Conservation (phyloP, 257 asterid genomes). For the Linaria vulgaris region DNA sequence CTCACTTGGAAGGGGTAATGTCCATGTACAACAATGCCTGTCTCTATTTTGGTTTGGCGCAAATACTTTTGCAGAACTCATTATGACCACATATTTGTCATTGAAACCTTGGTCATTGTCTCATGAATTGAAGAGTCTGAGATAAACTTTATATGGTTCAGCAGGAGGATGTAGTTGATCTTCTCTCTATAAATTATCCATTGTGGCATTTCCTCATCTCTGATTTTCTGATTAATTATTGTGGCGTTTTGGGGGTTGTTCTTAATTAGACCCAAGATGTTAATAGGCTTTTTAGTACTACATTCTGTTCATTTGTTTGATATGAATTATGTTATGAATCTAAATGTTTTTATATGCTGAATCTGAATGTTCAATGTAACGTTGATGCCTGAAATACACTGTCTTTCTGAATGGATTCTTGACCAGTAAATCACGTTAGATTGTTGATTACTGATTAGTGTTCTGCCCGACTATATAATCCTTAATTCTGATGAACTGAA, state of each 20-base stretch:
- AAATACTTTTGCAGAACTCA: neutral
- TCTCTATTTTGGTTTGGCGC: neutral
- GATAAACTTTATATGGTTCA: constrained; percentile 11
- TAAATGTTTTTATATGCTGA: neutral
- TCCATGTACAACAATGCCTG: constrained; percentile 10
- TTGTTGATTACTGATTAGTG: neutral
- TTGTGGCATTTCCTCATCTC: too few relatives aligned
- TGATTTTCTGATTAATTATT: too few relatives aligned
- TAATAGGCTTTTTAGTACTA: neutral
- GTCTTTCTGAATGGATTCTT: neutral
- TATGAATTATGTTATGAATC: neutral
- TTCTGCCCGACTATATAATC: neutral
- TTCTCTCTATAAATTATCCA: neutral
- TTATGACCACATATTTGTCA: constrained; percentile 5
- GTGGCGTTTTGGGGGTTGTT: too few relatives aligned
- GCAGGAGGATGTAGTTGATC: constrained; percentile 3
- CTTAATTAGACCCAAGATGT: neutral
- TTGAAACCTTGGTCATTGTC: neutral
- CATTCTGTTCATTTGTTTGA: constrained; percentile 1
- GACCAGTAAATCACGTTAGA: neutral
- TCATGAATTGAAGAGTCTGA: constrained; percentile 4
- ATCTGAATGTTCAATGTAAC: constrained; percentile 7
- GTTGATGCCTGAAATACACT: neutral
- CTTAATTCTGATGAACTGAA: neutral
- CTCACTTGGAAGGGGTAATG: constrained; percentile 71